These are phyloP conservation scores for Raphanus hybrid DNA, from an alignment of 441 rosid species.

Conservation along the genomic window DNA sequence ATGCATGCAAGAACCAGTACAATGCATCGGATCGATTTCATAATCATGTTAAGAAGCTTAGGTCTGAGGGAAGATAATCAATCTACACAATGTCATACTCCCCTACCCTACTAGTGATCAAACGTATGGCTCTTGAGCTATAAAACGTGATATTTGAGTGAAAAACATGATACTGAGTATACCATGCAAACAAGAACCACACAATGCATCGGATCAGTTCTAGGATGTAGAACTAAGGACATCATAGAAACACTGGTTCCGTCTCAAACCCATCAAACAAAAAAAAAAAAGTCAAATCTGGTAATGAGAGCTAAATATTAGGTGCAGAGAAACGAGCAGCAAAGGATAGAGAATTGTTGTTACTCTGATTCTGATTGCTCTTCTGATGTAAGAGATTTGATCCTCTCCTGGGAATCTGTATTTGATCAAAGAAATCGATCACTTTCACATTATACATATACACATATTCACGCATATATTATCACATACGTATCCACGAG, in stretches of 20 bases:
- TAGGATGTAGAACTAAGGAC: neutral
- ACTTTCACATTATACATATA: conserved; percentile 28
- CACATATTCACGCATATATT: conserved; percentile 25
- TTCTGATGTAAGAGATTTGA: conserved; percentile 57
- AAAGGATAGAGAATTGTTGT: conserved; percentile 41
- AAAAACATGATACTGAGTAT: conserved; percentile 21
- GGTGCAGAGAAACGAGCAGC: conserved; percentile 5
- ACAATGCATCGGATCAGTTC: conserved; percentile 9
- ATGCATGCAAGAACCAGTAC: conserved; percentile 45
- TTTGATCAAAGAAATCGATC: conserved; percentile 32
- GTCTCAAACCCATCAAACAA: conserved; percentile 32
- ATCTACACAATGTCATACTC: conserved; percentile 6
- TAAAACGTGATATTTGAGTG: neutral
- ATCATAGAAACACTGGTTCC: conserved; percentile 5
- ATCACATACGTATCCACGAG: conserved; percentile 25
- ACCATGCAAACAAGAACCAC: conserved; percentile 47
- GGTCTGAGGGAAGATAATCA: neutral
- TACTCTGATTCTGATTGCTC: conserved; percentile 67
- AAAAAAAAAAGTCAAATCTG: neutral
- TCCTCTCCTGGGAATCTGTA: conserved; percentile 65
- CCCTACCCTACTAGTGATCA: neutral
- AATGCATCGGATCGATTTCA: conserved; percentile 11
- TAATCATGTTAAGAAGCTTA: neutral
- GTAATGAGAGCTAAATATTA: neutral
- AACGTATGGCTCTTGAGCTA: neutral